Percentiles rank a stretch among this genome's conserved stretches.
These are phyloP conservation scores for Lagenidium sp. DNA, from an alignment of 352 stramenopile species.

Conservation along the genomic window DNA sequence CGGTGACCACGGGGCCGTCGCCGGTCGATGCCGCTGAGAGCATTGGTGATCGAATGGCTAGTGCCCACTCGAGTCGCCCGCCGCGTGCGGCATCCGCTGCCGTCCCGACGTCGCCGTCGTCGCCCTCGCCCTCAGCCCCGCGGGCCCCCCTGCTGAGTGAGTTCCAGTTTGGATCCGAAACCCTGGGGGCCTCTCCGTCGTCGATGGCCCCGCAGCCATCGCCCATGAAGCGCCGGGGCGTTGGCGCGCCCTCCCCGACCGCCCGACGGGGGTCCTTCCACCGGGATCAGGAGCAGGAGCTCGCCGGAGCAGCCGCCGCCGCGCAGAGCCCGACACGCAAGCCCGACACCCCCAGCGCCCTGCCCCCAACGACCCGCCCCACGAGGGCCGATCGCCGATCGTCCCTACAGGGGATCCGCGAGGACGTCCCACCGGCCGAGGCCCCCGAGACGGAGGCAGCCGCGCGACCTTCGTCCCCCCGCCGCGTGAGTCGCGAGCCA, in stretches of 20 bases:
- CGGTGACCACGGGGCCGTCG: not conserved
- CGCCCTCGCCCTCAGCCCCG: not conserved
- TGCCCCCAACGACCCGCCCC: slow-evolving; percentile 2
- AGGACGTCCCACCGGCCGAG: slow-evolving; percentile 5
- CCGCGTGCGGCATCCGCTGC: not conserved
- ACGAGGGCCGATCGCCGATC: slow-evolving; percentile 6
- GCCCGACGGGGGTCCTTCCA: slow-evolving; percentile 17
- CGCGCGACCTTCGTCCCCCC: slow-evolving; percentile 10
- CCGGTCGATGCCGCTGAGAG: slow-evolving; percentile 2
- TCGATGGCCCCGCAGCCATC: slow-evolving; percentile 10
- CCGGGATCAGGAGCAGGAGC: slow-evolving; percentile 14
- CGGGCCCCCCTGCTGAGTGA: slow-evolving; percentile 22
- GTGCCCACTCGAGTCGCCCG: slow-evolving; percentile 7
- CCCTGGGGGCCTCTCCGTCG: not conserved
- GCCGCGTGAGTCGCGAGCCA: no score
- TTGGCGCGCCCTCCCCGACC: slow-evolving; percentile 4
- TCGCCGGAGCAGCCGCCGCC: not conserved
- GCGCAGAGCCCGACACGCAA: slow-evolving; percentile 12
- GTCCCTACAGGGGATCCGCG: slow-evolving; percentile 27
- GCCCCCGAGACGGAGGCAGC: not conserved
- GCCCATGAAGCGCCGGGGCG: slow-evolving; percentile 15
- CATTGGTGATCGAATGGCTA: slow-evolving; percentile 11
- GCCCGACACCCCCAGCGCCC: slow-evolving; percentile 14
- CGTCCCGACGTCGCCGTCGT: not conserved
- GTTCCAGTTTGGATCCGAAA: slow-evolving; percentile 26